A percentile compares a stretch with the other conserved stretches of the same genome.
Evolutionary conservation across 2,329 filamentous ascomycete species (phyloP).

Genomic region (Sclerotinia trifoliorum): DNA sequence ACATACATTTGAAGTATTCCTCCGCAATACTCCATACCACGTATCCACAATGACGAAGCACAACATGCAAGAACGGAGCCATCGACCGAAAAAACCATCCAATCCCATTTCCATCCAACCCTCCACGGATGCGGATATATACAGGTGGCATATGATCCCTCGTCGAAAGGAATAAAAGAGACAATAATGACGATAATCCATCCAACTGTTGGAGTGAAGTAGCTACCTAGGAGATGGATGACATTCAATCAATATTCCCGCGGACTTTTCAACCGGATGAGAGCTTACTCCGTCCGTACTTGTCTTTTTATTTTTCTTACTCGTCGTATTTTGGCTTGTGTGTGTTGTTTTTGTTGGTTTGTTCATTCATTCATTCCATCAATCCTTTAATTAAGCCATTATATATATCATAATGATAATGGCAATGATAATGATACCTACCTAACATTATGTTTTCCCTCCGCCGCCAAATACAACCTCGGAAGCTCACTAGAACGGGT

Average conservation of each 20-base stretch:
- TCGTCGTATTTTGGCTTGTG: not conserved
- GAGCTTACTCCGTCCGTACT: no score
- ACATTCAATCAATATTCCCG: not conserved
- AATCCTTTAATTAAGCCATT: not conserved
- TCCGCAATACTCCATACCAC: not conserved
- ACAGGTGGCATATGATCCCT: constrained; percentile 1
- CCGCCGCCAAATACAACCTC: not conserved
- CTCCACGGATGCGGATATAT: constrained; percentile 6
- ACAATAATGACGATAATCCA: not conserved
- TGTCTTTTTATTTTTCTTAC: not conserved
- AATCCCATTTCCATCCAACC: not conserved
- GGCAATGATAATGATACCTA: not conserved
- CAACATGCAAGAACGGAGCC: not conserved
- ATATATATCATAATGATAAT: no score
- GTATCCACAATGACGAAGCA: constrained; percentile 6
- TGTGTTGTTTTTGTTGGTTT: not conserved
- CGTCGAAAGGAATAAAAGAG: not conserved
- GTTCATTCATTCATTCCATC: no score
- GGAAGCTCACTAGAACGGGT: constrained; percentile 3
- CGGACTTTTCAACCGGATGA: not conserved
- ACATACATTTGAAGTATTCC: not conserved
- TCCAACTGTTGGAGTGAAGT: not conserved
- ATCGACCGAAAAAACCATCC: not conserved
- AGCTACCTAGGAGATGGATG: no score
- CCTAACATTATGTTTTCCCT: no score